Base-by-base conservation (phyloP, 2,329 filamentous ascomycete genomes). In the Hymenoscyphus albidus region DNA sequence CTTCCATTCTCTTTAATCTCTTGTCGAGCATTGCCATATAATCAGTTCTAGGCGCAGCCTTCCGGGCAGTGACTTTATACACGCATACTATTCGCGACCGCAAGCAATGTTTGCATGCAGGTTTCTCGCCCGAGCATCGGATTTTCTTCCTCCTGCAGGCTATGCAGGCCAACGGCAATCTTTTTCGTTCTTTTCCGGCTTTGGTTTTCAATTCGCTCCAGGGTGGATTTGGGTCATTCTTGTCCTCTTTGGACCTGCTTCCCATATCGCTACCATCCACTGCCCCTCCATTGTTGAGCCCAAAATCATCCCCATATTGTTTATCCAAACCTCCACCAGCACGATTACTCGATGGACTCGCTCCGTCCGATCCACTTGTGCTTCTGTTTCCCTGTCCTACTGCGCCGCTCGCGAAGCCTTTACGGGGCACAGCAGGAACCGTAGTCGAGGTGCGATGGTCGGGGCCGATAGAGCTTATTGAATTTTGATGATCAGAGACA, bases 11-110 rank as follows among this genome's bases (percentile, higher is more conserved):
- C 80, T 96, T 97, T 70, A 98, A 78, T 62, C 95, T 86, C 78
- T 97, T 97, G 78, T 98, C 95, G 72, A 98, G 80, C 93, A 98
- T 98, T 54, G 93, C 93, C 95, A 98, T 98, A 77, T 98, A 98
- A 77, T 98, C 95, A 18, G 95, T 98, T 61, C 95, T 85, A 2
- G 95, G 95, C 3, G 93, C 93, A 1, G 94, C 93, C 77, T 98
- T 98, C 66, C 95, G 85, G 3, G 93, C 93, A 0, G 93, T 98
- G 65, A 97, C 92, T 75, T 98, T 98, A 83, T 98, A 99, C 4
- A 98, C 93, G 76, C 95, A 99, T 1, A 94, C 94, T 71, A 96
- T 96, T 55, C 94, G 87, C 61, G 94, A 96, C 64, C 93, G 87
- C 65, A 96, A 82, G 75, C 95, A 98, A 78, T 98, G 95, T 77